phyloP scores from a whole-genome alignment of 2,329 filamentous ascomycete species.

The Paraphaeosphaeria sporulosa region DNA sequence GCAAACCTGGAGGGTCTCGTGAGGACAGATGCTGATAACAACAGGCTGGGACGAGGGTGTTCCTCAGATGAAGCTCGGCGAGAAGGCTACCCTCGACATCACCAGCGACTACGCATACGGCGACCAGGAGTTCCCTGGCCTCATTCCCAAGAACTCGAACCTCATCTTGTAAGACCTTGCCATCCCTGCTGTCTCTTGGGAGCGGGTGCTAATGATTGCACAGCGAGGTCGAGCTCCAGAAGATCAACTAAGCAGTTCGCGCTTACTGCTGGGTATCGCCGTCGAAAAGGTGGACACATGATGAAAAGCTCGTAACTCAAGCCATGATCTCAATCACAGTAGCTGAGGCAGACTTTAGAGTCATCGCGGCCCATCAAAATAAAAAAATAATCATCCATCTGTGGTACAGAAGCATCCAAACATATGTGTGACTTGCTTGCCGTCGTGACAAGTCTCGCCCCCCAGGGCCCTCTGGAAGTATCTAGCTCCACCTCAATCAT shows the following conservation, averaged over 20 bases:
- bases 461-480: background rate
- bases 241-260: slow-evolving; percentile 36
- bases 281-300: background rate
- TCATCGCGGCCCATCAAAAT: background rate
- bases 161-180: slow-evolving; percentile 77
- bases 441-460: background rate
- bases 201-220: slow-evolving; percentile 12
- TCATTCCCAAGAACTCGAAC: slow-evolving; percentile 76
- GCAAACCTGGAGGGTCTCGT: background rate
- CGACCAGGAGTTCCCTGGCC: slow-evolving; percentile 70
- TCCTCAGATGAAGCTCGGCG: slow-evolving; percentile 82
- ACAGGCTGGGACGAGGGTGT: slow-evolving; percentile 67
- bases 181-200: background rate
- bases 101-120: slow-evolving; percentile 64
- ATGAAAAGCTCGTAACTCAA: background rate
- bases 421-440: background rate
- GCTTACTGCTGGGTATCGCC: background rate
- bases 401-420: background rate
- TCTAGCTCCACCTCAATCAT: background rate
- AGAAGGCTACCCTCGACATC: slow-evolving; percentile 87
- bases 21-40: background rate
- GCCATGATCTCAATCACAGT: background rate
- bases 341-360: background rate
- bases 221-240: slow-evolving; percentile 45
- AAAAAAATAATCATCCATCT: background rate